These are phyloP conservation scores for Lasiodiplodia hormozganensis DNA, from an alignment of 2,329 filamentous ascomycete species.

Conservation along the genomic window DNA sequence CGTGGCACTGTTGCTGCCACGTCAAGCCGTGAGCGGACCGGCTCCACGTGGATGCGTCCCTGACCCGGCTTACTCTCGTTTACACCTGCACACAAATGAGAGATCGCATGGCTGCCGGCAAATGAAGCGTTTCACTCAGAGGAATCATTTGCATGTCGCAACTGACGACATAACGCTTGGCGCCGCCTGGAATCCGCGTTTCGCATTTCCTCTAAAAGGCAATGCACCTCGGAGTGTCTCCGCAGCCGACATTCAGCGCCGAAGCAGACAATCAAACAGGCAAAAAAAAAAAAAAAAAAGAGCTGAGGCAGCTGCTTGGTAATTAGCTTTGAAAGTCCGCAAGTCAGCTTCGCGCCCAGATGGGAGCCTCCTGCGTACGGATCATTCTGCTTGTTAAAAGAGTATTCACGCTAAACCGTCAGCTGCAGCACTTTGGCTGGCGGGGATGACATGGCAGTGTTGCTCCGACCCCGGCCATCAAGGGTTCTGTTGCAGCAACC, in stretches of 20 bases:
- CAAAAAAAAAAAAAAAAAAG: too few species aligned
- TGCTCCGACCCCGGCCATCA: constrained; percentile 3
- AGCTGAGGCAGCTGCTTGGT: background rate
- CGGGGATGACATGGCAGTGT: constrained; percentile 14
- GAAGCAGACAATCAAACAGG: background rate
- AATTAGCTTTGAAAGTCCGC: background rate
- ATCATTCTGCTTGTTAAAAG: background rate
- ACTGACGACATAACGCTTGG: constrained; percentile 1
- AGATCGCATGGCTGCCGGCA: background rate
- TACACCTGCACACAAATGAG: background rate
- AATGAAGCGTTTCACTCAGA: background rate
- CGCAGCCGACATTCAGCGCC: background rate
- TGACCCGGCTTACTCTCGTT: background rate
- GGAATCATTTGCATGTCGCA: background rate
- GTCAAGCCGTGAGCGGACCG: constrained; percentile 1
- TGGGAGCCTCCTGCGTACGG: background rate
- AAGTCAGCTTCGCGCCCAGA: background rate
- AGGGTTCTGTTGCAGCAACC: constrained; percentile 7
- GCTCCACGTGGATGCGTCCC: constrained; percentile 16
- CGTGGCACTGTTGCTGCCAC: constrained; percentile 11
- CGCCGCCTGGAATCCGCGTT: background rate
- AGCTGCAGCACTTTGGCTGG: background rate
- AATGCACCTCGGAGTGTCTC: background rate
- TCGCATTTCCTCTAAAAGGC: background rate
- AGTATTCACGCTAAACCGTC: background rate